These are phyloP conservation scores for Neurospora sp. DNA, from an alignment of 495 filamentous ascomycete genomes.

Conservation along the genomic window DNA sequence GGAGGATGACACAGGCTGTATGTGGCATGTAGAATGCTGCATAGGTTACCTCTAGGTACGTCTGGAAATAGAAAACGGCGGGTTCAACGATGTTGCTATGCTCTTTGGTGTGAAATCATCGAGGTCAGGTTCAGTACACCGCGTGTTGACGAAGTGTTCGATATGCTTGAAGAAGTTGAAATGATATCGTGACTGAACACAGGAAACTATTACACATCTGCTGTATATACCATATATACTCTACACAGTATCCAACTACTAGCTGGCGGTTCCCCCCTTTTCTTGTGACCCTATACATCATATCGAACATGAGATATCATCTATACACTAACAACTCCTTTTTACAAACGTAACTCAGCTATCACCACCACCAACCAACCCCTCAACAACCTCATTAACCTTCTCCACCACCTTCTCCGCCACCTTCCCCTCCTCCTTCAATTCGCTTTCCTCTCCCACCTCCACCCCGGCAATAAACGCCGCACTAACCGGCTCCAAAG, in stretches of 20 bases:
- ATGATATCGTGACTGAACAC: not conserved
- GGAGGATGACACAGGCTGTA: not conserved
- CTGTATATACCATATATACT: not conserved
- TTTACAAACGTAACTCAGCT: not conserved
- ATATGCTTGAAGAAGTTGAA: not conserved
- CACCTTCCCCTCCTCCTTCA: conserved; percentile 6
- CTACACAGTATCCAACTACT: not conserved
- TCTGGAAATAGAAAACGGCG: not conserved
- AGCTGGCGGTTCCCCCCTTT: not conserved
- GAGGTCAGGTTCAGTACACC: not conserved
- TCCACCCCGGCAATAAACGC: conserved; percentile 75
- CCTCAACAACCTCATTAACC: conserved; percentile 12
- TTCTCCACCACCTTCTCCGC: conserved; percentile 14
- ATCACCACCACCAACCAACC: not conserved
- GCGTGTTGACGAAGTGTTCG: not conserved
- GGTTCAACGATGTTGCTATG: not conserved
- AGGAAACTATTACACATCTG: not conserved
- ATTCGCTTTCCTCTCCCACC: conserved; percentile 35
- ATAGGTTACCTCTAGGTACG: not conserved
- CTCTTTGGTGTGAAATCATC: not conserved
- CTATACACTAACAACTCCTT: not conserved
- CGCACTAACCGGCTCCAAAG: conserved; percentile 76
- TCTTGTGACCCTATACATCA: not conserved
- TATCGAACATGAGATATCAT: not conserved
- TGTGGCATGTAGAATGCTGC: not conserved